Conservation (phyloP, 2,329 filamentous ascomycete genomes). For the Aureobasidium sp. region DNA sequence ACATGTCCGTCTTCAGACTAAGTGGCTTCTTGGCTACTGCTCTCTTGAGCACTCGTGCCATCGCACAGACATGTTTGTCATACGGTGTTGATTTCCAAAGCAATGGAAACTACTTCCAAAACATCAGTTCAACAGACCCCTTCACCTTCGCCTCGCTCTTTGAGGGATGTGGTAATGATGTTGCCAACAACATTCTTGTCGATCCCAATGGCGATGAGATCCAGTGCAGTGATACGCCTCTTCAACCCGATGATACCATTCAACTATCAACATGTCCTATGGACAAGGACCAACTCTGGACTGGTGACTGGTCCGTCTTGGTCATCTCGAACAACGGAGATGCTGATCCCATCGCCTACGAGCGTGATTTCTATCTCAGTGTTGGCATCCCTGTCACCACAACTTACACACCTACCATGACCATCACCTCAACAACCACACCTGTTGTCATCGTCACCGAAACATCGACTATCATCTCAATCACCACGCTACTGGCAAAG, state of each 20-base stretch:
- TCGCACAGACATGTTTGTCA: conserved; percentile 18
- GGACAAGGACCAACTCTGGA: conserved; percentile 33
- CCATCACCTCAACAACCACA: conserved; percentile 19
- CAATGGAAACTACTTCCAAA: conserved; percentile 38
- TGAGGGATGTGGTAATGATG: conserved; percentile 28
- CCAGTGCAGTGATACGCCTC: conserved; percentile 32
- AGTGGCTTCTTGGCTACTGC: background rate
- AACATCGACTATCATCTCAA: background rate
- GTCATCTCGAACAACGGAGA: conserved; percentile 36
- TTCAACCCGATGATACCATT: conserved; percentile 30
- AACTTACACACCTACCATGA: conserved; percentile 21
- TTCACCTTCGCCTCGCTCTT: conserved; percentile 39
- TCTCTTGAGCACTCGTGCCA: background rate
- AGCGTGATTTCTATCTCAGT: conserved; percentile 32
- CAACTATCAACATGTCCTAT: conserved; percentile 36
- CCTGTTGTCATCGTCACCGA: conserved; percentile 13
- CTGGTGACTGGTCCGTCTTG: conserved; percentile 36
- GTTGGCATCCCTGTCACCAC: conserved; percentile 27
- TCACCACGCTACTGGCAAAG: background rate
- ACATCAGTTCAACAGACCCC: conserved; percentile 30
- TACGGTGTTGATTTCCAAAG: conserved; percentile 34
- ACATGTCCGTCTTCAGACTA: background rate
- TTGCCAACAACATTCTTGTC: conserved; percentile 35
- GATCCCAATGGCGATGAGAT: conserved; percentile 32
- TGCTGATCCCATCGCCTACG: conserved; percentile 36